Conservation (phyloP, 108 stramenopile genomes). For the Epithemia pelagica region DNA sequence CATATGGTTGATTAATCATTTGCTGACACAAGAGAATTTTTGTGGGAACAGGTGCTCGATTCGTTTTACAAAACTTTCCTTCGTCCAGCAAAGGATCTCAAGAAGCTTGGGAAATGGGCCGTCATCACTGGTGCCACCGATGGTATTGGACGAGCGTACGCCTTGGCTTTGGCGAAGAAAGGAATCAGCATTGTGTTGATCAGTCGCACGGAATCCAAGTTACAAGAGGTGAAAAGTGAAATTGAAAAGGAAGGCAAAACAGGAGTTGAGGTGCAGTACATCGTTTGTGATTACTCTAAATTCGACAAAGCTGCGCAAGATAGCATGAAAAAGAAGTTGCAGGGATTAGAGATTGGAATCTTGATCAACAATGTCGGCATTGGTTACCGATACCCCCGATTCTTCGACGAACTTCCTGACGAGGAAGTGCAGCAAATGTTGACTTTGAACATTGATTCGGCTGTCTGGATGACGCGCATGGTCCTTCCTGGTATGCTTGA, state of each 20-base stretch:
- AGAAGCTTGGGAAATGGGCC: constrained; percentile 94
- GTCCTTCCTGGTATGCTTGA: constrained; percentile 90
- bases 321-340: constrained; percentile 55
- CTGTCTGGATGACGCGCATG: constrained; percentile 93
- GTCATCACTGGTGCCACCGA: constrained; percentile 99
- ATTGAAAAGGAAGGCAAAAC: constrained; percentile 59
- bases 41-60: constrained; percentile 3
- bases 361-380: constrained; percentile 99
- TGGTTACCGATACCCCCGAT: constrained; percentile 93
- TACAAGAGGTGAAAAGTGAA: constrained; percentile 86
- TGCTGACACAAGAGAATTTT: no score
- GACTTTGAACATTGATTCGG: constrained; percentile 94
- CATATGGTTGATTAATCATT: no score
- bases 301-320: constrained; percentile 82
- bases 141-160: constrained; percentile 98
- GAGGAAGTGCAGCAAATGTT: constrained; percentile 63
- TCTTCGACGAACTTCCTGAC: constrained; percentile 91
- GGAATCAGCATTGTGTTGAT: constrained; percentile 95
- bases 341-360: constrained; percentile 85
- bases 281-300: constrained; percentile 92
- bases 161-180: constrained; percentile 88
- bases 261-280: constrained; percentile 69
- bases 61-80: constrained; percentile 83
- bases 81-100: constrained; percentile 84
- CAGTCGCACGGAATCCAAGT: constrained; percentile 91